Evolutionary conservation across 208 protist species (phyloP).

Genomic region (Trypanosoma grayi): DNA sequence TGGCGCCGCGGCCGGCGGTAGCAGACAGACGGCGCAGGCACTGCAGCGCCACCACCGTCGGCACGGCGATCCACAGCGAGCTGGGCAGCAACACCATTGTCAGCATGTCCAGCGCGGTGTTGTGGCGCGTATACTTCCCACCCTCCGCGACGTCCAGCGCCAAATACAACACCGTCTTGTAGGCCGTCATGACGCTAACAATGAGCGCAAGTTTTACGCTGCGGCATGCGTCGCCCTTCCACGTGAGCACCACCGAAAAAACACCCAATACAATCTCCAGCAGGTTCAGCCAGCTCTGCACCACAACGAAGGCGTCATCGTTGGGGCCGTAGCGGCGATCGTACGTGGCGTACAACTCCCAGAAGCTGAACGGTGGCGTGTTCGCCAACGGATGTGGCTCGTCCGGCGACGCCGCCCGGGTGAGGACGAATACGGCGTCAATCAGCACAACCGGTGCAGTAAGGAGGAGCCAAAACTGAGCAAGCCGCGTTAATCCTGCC

Average conservation of each 20-base stretch:
- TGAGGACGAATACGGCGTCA: conserved; percentile 71
- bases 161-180: conserved; percentile 83
- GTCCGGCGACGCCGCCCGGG: conserved; percentile 21
- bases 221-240: conserved; percentile 4
- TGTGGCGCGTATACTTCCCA: conserved; percentile 68
- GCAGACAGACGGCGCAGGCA: conserved; percentile 32
- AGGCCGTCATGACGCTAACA: conserved; percentile 68
- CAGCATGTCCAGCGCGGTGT: conserved; percentile 41
- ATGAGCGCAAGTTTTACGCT: conserved; percentile 50
- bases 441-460: conserved; percentile 58
- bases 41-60: conserved; percentile 39
- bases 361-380: conserved; percentile 52
- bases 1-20: neutral
- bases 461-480: conserved; percentile 55
- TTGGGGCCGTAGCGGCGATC: conserved; percentile 77
- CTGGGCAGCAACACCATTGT: conserved; percentile 54
- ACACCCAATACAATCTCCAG: conserved; percentile 58
- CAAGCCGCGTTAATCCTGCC: conserved; percentile 44
- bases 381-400: conserved; percentile 51
- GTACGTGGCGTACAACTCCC: conserved; percentile 65
- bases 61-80: conserved; percentile 65
- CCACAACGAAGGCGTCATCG: conserved; percentile 81
- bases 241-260: conserved; percentile 30
- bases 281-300: conserved; percentile 81
- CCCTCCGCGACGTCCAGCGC: conserved; percentile 58